Evolutionary conservation across 331 rosid species (phyloP).

Genomic region (Erythrophleum ivorense): DNA sequence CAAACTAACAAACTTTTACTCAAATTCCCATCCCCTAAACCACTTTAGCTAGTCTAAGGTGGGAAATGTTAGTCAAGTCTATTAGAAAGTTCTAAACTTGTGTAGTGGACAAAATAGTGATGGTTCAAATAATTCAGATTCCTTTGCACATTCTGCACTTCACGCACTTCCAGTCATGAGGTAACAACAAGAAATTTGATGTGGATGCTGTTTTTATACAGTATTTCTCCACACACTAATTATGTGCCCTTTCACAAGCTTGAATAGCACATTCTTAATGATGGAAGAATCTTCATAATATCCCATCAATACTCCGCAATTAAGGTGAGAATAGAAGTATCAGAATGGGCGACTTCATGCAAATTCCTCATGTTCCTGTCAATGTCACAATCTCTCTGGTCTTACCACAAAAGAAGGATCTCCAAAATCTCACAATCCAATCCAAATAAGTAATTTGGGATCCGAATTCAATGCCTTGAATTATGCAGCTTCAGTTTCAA

Average conservation of each 20-base stretch:
- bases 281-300: slow-evolving; percentile 21
- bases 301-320: slow-evolving; percentile 12
- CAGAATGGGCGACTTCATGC: not conserved
- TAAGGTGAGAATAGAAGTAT: not conserved
- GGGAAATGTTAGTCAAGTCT: not conserved
- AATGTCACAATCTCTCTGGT: slow-evolving; percentile 35
- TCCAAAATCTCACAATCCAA: slow-evolving; percentile 40
- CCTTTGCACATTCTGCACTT: not conserved
- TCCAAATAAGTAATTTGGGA: slow-evolving; percentile 38
- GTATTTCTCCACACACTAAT: slow-evolving; percentile 13
- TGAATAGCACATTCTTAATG: slow-evolving; percentile 39
- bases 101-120: not conserved
- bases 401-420: slow-evolving; percentile 20
- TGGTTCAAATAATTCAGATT: not conserved
- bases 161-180: not conserved
- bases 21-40: not conserved
- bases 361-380: slow-evolving; percentile 21
- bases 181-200: slow-evolving; percentile 33
- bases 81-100: not conserved
- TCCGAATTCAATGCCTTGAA: slow-evolving; percentile 40
- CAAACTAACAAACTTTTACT: not conserved
- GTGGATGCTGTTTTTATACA: slow-evolving; percentile 29
- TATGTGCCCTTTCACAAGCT: slow-evolving; percentile 40
- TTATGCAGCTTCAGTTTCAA: slow-evolving; percentile 43
- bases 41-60: not conserved